Base-by-base conservation (phyloP, 2,329 filamentous ascomycete genomes). In the Hortaea werneckii region DNA sequence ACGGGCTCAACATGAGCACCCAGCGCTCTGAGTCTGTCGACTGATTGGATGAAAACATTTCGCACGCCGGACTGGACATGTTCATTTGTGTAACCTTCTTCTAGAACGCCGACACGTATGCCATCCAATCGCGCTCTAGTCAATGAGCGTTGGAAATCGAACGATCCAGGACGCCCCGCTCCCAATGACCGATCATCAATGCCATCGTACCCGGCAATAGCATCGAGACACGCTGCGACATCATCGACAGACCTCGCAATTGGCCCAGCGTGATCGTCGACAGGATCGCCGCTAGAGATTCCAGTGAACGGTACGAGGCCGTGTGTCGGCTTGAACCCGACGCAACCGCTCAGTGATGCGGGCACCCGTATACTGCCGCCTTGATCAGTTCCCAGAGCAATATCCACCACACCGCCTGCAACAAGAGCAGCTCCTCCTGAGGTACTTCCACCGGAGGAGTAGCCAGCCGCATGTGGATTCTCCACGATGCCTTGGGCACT, bases 241-340 rank as follows among this genome's bases (percentile, higher is more conserved):
- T 74, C 72, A 7, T 61, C 50, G 0, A 74, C 56, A 0, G 59
- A 68, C 7, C 57, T 57, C 1, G 71, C 67, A 60, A 75, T 70
- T 1, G 72, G 71, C 9, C 65, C 65, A 9, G 64, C 59, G 49
- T 74, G 68, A 50, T 75, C 72, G 40, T 68, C 64, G 42, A 65
- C 64, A 0, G 66, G 62, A 42, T 71, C 57, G 37, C 68, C 48
- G 20, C 65, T 54, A 29, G 63, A 62, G 5, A 72, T 69, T 1
- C 71, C 72, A 0, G 72, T 74, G 50, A 75, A 75, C 0, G 73
- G 72, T 0, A 76, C 65, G 1, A 75, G 57, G 0, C 72, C 72
- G 55, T 69, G 66, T 0, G 72, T 74, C 1, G 72, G 67, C 48
- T 76, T 76, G 39, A 60, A 50, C 13, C 60, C 61, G 1, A 63